A percentile compares a stretch with the other conserved stretches of the same genome.
phyloP scores from a whole-genome alignment of 495 filamentous ascomycete species.

The Staphylotrichum longicolle region DNA sequence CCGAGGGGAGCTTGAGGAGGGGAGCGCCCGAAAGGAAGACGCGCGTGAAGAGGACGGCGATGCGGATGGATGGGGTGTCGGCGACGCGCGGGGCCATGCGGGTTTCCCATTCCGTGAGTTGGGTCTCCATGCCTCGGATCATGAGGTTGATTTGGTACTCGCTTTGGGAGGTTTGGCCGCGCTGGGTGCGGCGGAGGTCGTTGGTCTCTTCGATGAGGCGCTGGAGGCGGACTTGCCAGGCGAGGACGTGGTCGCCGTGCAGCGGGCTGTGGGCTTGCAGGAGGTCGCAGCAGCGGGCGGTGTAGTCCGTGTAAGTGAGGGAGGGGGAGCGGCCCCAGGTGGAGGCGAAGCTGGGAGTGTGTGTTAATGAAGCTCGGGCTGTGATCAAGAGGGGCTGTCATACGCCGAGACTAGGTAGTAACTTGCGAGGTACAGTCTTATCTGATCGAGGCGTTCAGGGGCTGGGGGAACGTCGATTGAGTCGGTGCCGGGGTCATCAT shows the following conservation, averaged over 20 bases:
- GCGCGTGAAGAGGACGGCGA: slow-evolving; percentile 34
- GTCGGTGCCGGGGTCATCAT: slow-evolving; percentile 33
- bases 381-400: slow-evolving; percentile 9
- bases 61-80: slow-evolving; percentile 30
- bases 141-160: slow-evolving; percentile 42
- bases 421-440: slow-evolving; percentile 41
- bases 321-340: slow-evolving; percentile 34
- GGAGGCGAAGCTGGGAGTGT: slow-evolving; percentile 29
- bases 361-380: neutral
- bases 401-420: slow-evolving; percentile 42
- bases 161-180: slow-evolving; percentile 24
- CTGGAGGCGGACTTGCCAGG: slow-evolving; percentile 43
- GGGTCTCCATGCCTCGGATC: slow-evolving; percentile 43
- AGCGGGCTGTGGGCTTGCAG: slow-evolving; percentile 34
- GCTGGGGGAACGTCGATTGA: neutral
- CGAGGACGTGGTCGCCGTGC: slow-evolving; percentile 39
- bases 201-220: slow-evolving; percentile 40
- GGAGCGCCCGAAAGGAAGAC: slow-evolving; percentile 40
- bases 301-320: slow-evolving; percentile 36
- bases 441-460: slow-evolving; percentile 33
- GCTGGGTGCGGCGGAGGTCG: slow-evolving; percentile 30
- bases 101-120: slow-evolving; percentile 40
- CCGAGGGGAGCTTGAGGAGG: slow-evolving; percentile 31
- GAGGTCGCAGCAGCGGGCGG: slow-evolving; percentile 36
- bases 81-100: slow-evolving; percentile 34